phyloP scores from a whole-genome alignment of 2,329 filamentous ascomycete species.

The Phaeosphaeria sp. region DNA sequence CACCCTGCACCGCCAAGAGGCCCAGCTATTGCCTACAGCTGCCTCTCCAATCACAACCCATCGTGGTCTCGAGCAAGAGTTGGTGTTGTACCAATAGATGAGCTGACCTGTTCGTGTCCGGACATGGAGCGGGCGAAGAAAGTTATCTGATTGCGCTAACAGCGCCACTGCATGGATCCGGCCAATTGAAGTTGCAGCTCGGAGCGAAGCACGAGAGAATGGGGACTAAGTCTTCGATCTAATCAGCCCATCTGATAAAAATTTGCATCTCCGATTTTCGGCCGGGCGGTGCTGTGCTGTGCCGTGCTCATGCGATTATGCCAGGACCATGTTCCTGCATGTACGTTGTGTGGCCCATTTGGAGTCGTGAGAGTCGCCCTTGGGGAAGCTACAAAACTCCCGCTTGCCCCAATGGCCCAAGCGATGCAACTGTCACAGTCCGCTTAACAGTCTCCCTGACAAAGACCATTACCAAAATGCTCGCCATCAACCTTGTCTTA shows the following conservation, averaged over 20 bases:
- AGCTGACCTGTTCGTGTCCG: constrained; percentile 5
- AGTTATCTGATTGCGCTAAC: constrained; percentile 40
- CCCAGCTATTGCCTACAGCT: constrained; percentile 15
- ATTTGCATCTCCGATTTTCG: constrained; percentile 34
- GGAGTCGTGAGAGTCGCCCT: neutral
- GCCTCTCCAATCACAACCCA: constrained; percentile 1
- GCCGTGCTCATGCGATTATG: constrained; percentile 8
- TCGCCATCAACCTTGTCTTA: constrained; percentile 17
- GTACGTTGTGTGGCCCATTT: neutral
- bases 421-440: neutral
- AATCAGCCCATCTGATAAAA: constrained; percentile 38
- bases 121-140: constrained; percentile 7
- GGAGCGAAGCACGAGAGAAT: neutral
- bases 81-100: neutral
- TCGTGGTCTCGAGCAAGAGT: neutral
- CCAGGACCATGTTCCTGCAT: neutral
- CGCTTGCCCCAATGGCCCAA: neutral
- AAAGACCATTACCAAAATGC: constrained; percentile 12
- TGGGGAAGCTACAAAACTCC: constrained; percentile 19
- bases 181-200: constrained; percentile 5
- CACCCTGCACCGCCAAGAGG: constrained; percentile 21
- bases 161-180: constrained; percentile 7
- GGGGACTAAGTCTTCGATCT: constrained; percentile 22
- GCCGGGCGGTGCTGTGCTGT: constrained; percentile 10
- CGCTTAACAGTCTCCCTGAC: constrained; percentile 8